Evolutionary conservation across 805 yeast genomes (phyloP).

Genomic region (Kregervanrija fluxuum): DNA sequence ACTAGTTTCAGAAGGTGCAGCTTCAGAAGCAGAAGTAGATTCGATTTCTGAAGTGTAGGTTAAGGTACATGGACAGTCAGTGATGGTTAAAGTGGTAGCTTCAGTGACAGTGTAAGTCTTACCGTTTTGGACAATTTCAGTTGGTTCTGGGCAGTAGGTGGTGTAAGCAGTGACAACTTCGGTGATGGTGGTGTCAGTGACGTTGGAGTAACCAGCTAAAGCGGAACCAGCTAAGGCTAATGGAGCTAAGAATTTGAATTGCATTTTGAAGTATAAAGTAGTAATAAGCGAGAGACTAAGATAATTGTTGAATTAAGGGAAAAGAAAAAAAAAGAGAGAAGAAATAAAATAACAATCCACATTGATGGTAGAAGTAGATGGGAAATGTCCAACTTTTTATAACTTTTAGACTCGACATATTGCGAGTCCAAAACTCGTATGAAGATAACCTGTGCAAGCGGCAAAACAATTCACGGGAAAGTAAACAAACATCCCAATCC

Average conservation of each 20-base stretch:
- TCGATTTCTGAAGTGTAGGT: constrained; percentile 21
- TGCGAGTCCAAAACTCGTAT: too few species aligned
- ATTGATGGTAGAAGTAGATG: too few species aligned
- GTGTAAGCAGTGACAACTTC: constrained; percentile 64
- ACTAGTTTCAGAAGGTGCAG: too few species aligned
- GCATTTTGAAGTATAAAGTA: constrained; percentile 22
- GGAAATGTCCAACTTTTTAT: too few species aligned
- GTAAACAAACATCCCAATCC: too few species aligned
- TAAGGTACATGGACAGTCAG: constrained; percentile 81
- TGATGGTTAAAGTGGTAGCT: constrained; percentile 77
- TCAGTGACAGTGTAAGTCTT: constrained; percentile 67
- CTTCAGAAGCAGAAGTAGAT: constrained; percentile 12
- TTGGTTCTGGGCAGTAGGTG: constrained; percentile 79
- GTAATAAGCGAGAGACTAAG: constrained; percentile 26
- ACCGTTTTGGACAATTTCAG: constrained; percentile 58
- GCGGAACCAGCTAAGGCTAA: constrained; percentile 33
- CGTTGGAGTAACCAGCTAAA: constrained; percentile 38
- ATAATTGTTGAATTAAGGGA: too few species aligned
- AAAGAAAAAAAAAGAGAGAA: too few species aligned
- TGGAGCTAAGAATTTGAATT: constrained; percentile 28
- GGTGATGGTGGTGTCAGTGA: constrained; percentile 42
- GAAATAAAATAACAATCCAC: too few species aligned
- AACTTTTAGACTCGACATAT: too few species aligned
- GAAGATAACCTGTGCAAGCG: too few species aligned
- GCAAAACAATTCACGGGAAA: too few species aligned